Conservation (phyloP, 148 eudicot species). For the Cornus suecica region DNA sequence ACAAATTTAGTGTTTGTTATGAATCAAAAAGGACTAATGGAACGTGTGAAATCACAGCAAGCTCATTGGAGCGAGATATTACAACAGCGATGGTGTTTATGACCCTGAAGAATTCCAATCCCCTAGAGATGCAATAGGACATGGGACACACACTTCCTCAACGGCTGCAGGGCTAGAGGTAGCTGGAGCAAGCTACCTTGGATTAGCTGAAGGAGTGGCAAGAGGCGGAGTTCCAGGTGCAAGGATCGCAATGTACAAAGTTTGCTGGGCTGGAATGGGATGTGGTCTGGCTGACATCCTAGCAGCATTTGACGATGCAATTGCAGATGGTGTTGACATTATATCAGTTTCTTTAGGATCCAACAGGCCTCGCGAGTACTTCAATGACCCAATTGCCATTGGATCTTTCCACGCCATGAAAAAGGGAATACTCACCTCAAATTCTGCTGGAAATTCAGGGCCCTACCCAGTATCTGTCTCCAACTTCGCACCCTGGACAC, state of each 20-base stretch:
- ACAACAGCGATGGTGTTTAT: conserved; percentile 9
- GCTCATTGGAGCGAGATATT: conserved; percentile 17
- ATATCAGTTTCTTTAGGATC: conserved; percentile 18
- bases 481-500: conserved; percentile 9
- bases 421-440: conserved; percentile 8
- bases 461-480: not conserved
- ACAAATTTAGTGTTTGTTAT: no score
- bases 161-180: conserved; percentile 19
- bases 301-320: conserved; percentile 19
- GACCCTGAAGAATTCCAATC: not conserved
- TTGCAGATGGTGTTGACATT: conserved; percentile 18
- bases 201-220: conserved; percentile 11
- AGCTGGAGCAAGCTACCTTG: conserved; percentile 6
- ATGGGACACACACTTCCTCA: conserved; percentile 19
- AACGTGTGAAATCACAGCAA: conserved; percentile 5
- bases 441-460: conserved; percentile 12
- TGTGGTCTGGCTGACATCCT: conserved; percentile 15
- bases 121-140: conserved; percentile 16
- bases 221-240: conserved; percentile 16
- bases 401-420: conserved; percentile 21
- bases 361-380: not conserved
- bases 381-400: conserved; percentile 17
- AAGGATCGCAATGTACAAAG: conserved; percentile 16
- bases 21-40: not conserved
- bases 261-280: conserved; percentile 4